Conservation (phyloP, 345 rosid genomes). For the Eucalyptus erythrocorys region DNA sequence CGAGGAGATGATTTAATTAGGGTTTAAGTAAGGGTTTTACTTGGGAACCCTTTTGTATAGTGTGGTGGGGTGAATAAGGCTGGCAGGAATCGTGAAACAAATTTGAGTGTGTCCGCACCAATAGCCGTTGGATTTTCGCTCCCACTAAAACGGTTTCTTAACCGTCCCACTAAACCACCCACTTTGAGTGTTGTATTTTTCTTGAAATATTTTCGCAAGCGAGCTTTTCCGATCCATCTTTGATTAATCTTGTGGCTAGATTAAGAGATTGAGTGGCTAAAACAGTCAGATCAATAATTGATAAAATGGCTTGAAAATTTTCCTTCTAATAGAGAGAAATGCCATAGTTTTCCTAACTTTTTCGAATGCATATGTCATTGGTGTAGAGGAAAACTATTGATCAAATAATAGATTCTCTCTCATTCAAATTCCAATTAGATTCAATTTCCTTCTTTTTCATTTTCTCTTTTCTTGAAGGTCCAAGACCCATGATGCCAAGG, state of each 20-base stretch:
- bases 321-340: neutral
- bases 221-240: neutral
- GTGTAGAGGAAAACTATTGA: neutral
- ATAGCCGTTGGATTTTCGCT: neutral
- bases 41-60: neutral
- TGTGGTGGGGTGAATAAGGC: neutral
- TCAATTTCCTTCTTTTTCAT: too few relatives aligned
- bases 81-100: neutral
- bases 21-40: neutral
- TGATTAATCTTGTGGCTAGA: neutral
- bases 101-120: neutral
- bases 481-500: neutral
- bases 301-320: neutral
- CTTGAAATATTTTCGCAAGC: neutral
- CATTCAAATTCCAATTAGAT: neutral
- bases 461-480: neutral
- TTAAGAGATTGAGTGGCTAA: neutral
- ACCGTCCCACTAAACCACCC: neutral
- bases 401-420: neutral
- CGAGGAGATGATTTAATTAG: neutral
- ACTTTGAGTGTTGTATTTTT: neutral
- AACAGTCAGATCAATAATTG: neutral
- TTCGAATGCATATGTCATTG: neutral
- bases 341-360: too few relatives aligned
- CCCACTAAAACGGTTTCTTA: neutral